phyloP scores from a whole-genome alignment of 1,284 basidiomycete genomes.

The Tylopilus orsonianus region DNA sequence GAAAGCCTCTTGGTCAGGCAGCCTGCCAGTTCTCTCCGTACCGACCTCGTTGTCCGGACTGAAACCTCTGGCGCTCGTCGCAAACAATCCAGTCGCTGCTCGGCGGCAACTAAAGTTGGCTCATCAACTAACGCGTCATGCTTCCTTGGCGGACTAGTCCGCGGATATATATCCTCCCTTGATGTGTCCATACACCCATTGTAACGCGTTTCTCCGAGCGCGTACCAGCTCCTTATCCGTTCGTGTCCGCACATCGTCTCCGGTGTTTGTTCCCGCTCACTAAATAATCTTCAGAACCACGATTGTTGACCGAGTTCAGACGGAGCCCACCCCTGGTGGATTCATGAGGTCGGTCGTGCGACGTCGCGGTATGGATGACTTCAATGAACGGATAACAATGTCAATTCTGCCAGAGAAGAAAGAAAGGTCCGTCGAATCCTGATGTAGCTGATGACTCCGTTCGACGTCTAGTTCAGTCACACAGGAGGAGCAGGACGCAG shows the following conservation, averaged over 20 bases:
- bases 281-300: constrained; percentile 9
- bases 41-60: no score
- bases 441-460: not conserved
- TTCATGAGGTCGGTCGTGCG: constrained; percentile 25
- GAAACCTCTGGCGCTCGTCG: no score
- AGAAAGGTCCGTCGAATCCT: constrained; percentile 19
- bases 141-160: constrained; percentile 20
- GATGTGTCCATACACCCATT: not conserved
- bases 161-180: constrained; percentile 6
- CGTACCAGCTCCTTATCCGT: constrained; percentile 12
- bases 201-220: not conserved
- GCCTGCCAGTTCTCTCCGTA: no score
- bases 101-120: not conserved
- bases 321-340: constrained; percentile 16
- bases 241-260: not conserved
- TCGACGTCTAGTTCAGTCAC: constrained; percentile 24
- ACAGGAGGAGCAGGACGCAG: constrained; percentile 48
- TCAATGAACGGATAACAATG: constrained; percentile 16
- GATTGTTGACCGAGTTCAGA: constrained; percentile 24
- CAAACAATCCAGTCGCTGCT: no score
- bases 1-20: no score
- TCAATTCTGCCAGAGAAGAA: constrained; percentile 16
- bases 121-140: not conserved
- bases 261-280: constrained; percentile 6
- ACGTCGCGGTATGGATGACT: constrained; percentile 5